A percentile compares a stretch with the other conserved stretches of the same genome.
Evolutionary conservation across 2,329 filamentous ascomycete species (phyloP).

Genomic region (Aspergillus transmontanensis): DNA sequence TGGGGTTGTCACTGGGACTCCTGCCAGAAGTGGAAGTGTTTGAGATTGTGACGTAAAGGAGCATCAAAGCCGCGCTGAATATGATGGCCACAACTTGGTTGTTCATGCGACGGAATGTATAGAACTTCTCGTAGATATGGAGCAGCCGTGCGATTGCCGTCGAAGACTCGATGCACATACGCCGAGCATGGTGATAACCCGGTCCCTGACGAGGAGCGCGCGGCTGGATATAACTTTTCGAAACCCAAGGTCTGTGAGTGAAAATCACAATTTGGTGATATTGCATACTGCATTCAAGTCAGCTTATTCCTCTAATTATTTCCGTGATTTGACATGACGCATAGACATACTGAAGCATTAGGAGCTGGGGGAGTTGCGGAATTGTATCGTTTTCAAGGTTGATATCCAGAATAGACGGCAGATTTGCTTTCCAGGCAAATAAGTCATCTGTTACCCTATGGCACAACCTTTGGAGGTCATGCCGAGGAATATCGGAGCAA

Average conservation of each 20-base stretch:
- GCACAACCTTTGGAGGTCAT: slow-evolving; percentile 40
- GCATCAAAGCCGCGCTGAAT: slow-evolving; percentile 47
- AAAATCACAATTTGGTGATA: slow-evolving; percentile 50
- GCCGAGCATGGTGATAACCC: slow-evolving; percentile 47
- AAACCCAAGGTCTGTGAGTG: slow-evolving; percentile 49
- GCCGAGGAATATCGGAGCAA: slow-evolving; percentile 40
- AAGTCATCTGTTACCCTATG: slow-evolving; percentile 19
- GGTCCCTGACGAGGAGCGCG: slow-evolving; percentile 44
- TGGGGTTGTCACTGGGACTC: slow-evolving; percentile 23
- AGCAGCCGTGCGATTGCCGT: slow-evolving; percentile 44
- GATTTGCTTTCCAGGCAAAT: slow-evolving; percentile 39
- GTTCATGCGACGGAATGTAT: slow-evolving; percentile 48
- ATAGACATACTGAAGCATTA: slow-evolving; percentile 42
- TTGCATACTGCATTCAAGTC: slow-evolving; percentile 37
- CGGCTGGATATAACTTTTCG: slow-evolving; percentile 46
- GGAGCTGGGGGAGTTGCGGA: slow-evolving; percentile 42
- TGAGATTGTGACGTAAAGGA: slow-evolving; percentile 42
- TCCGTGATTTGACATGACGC: background rate
- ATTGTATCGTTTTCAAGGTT: slow-evolving; percentile 33
- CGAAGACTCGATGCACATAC: slow-evolving; percentile 47
- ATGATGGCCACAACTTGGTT: slow-evolving; percentile 49
- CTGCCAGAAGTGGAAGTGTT: slow-evolving; percentile 29
- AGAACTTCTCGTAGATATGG: slow-evolving; percentile 44
- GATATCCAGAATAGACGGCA: slow-evolving; percentile 41
- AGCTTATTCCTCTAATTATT: background rate